These are phyloP conservation scores for Cryptococcus sp. DNA, from an alignment of 1,284 basidiomycete genomes.

Conservation along the genomic window DNA sequence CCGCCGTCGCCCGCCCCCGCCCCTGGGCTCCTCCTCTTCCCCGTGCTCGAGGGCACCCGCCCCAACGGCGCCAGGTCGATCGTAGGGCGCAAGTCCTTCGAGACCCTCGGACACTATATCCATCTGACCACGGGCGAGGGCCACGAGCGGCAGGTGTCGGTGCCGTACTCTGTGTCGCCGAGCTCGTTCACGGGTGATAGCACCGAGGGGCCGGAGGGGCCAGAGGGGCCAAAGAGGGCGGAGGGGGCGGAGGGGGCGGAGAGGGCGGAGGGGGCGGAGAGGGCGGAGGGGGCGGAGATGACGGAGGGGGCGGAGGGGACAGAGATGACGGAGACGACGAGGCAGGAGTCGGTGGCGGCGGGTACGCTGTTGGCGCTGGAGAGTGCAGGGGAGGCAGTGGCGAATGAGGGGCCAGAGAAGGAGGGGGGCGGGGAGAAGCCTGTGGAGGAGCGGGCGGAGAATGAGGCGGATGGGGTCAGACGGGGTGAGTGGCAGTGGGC, in stretches of 20 bases:
- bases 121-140: neutral
- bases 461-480: neutral
- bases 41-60: neutral
- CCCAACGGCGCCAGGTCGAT: neutral
- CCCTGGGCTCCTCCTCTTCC: neutral
- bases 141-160: neutral
- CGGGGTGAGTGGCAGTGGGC: neutral
- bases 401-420: neutral
- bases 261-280: neutral
- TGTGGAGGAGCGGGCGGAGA: neutral
- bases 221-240: neutral
- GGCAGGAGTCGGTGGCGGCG: conserved; percentile 6
- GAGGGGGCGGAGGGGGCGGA: neutral
- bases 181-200: too few species aligned
- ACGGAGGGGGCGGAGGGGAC: too few species aligned
- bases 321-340: too few species aligned
- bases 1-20: neutral
- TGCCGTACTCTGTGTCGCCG: neutral
- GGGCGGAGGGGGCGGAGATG: neutral
- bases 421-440: neutral
- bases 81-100: too few species aligned
- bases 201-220: too few species aligned
- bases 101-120: neutral
- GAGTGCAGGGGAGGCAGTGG: neutral
- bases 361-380: conserved; percentile 1